phyloP scores from a whole-genome alignment of 768 basidiomycete genomes.

The Crepidotus variabilis region DNA sequence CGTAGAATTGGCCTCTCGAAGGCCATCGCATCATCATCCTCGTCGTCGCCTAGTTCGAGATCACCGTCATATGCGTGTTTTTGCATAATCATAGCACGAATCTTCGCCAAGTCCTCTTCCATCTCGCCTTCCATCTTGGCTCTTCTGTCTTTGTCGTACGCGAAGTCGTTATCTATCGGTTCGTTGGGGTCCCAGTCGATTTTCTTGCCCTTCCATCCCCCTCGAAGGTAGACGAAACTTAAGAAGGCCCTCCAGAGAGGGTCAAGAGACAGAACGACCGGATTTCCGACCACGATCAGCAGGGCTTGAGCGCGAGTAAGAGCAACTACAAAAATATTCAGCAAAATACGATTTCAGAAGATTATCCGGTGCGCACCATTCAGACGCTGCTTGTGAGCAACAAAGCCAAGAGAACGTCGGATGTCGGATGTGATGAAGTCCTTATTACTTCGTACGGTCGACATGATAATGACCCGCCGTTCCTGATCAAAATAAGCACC shows the following conservation, averaged over 20 bases:
- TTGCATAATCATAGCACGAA: conserved; percentile 29
- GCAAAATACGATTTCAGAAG: conserved; percentile 11
- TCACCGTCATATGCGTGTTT: conserved; percentile 24
- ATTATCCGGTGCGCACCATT: conserved; percentile 39
- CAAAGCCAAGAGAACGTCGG: conserved; percentile 52
- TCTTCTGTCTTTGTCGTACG: conserved; percentile 34
- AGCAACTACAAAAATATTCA: conserved; percentile 37
- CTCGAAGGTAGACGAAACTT: conserved; percentile 47
- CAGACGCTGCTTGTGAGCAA: conserved; percentile 54
- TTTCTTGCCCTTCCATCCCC: conserved; percentile 51
- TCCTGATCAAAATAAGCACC: conserved; percentile 32
- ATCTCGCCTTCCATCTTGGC: conserved; percentile 27
- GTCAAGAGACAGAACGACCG: conserved; percentile 54
- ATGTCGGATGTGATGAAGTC: conserved; percentile 49
- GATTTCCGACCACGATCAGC: conserved; percentile 58
- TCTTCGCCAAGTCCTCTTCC: conserved; percentile 31
- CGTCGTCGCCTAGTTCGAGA: conserved; percentile 21
- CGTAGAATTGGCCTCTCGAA: conserved; percentile 28
- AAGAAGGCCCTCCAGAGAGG: conserved; percentile 61
- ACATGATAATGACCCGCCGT: conserved; percentile 54
- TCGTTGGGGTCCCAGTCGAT: conserved; percentile 49
- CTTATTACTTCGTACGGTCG: conserved; percentile 52
- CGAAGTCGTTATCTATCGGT: conserved; percentile 31
- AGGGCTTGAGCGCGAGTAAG: conserved; percentile 60
- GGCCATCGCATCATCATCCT: conserved; percentile 22